Conservation (phyloP, 1,139 yeast genomes). For the Wickerhamiella pararugosa region DNA sequence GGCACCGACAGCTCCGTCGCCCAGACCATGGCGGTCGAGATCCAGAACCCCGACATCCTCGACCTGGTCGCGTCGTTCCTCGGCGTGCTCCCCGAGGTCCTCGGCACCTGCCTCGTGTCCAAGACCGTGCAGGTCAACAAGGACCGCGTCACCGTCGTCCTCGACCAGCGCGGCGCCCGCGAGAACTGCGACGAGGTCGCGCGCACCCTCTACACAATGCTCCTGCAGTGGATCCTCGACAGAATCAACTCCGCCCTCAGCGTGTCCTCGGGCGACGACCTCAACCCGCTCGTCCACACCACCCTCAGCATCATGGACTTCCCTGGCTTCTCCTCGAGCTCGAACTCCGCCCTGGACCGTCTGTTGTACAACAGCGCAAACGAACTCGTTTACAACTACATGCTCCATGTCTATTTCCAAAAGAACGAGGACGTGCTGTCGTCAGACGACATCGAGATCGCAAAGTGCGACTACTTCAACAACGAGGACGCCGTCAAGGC, state of each 20-base stretch:
- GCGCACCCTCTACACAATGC: constrained; percentile 27
- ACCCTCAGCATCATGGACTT: constrained; percentile 28
- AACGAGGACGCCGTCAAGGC: constrained; percentile 28
- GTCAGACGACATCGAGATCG: constrained; percentile 27
- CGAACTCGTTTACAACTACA: constrained; percentile 27
- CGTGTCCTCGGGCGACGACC: constrained; percentile 16
- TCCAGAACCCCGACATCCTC: constrained; percentile 24
- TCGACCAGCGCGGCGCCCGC: constrained; percentile 30
- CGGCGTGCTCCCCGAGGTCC: constrained; percentile 28
- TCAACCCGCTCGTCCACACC: constrained; percentile 23
- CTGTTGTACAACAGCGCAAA: constrained; percentile 30
- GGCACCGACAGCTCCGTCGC: constrained; percentile 24
- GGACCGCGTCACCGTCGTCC: constrained; percentile 29
- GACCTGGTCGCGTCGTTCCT: constrained; percentile 27
- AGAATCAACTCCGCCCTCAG: constrained; percentile 25
- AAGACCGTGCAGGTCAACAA: constrained; percentile 26
- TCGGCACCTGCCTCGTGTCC: constrained; percentile 26
- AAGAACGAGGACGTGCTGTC: constrained; percentile 26
- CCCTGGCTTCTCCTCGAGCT: constrained; percentile 28
- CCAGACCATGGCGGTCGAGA: constrained; percentile 23
- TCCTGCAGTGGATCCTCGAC: constrained; percentile 30
- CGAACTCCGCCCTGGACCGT: constrained; percentile 26
- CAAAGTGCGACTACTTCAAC: constrained; percentile 27
- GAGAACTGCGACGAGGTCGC: constrained; percentile 31
- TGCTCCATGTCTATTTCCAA: constrained; percentile 26